A percentile compares a stretch with the other conserved stretches of the same genome.
phyloP scores from a whole-genome alignment of 805 yeast species.

The Metschnikowia henanensis region DNA sequence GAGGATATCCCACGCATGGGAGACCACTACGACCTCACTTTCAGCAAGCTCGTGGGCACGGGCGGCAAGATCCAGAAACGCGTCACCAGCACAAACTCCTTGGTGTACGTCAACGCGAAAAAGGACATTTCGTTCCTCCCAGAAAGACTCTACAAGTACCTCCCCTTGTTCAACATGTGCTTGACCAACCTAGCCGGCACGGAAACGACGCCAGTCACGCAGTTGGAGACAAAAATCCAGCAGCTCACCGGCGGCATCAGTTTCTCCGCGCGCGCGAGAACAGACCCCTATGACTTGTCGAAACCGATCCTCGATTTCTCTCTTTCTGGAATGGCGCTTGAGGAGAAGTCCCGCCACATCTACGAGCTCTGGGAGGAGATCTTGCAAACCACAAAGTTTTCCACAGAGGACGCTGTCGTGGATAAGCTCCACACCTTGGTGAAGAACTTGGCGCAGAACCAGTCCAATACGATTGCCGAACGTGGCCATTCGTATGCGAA shows the following conservation, averaged over 20 bases:
- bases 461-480: slow-evolving; percentile 77
- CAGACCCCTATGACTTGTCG: slow-evolving; percentile 51
- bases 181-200: slow-evolving; percentile 88
- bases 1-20: slow-evolving; percentile 69
- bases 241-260: slow-evolving; percentile 82
- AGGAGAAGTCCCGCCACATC: slow-evolving; percentile 58
- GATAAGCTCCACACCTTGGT: slow-evolving; percentile 74
- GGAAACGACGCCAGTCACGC: slow-evolving; percentile 61
- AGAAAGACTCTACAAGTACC: slow-evolving; percentile 57
- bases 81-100: slow-evolving; percentile 74
- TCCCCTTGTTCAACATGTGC: slow-evolving; percentile 78
- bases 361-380: slow-evolving; percentile 68
- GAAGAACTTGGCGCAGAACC: slow-evolving; percentile 72
- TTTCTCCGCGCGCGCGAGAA: slow-evolving; percentile 55
- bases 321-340: slow-evolving; percentile 68
- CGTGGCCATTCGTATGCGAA: slow-evolving; percentile 86
- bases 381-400: slow-evolving; percentile 67
- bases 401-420: slow-evolving; percentile 42
- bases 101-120: slow-evolving; percentile 72
- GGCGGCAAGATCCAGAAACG: slow-evolving; percentile 44
- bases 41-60: slow-evolving; percentile 28
- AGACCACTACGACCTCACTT: slow-evolving; percentile 31
- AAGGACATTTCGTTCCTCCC: slow-evolving; percentile 64
- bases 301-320: slow-evolving; percentile 54
- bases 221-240: slow-evolving; percentile 82